A percentile compares a stretch with the other conserved stretches of the same genome.
Conservation (phyloP, 1,139 yeast genomes). For the Blastobotrys serpentis region DNA sequence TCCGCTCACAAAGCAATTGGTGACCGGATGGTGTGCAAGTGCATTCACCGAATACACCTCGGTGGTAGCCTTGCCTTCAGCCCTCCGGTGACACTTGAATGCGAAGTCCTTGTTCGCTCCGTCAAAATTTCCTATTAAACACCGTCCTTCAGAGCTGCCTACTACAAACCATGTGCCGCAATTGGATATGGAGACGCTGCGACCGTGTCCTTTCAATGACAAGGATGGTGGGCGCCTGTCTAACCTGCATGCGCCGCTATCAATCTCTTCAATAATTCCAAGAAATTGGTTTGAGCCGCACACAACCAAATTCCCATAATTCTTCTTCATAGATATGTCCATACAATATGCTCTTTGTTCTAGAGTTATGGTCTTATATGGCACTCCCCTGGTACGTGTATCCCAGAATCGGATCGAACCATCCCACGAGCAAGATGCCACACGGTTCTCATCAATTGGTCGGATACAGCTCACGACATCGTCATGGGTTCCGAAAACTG, state of each 20-base stretch:
- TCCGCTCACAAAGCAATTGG: not conserved
- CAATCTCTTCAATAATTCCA: no score
- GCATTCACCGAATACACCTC: not conserved
- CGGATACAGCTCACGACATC: not conserved
- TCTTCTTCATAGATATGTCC: not conserved
- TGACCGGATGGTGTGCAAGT: not conserved
- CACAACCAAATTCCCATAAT: not conserved
- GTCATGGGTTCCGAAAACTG: not conserved
- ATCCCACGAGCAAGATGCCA: not conserved
- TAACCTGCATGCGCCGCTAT: no score
- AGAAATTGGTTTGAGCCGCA: conserved; percentile 1
- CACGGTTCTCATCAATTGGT: not conserved
- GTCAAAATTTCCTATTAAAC: not conserved
- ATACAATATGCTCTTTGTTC: not conserved
- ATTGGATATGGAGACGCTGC: not conserved
- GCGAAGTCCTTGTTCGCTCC: not conserved
- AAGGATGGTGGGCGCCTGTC: not conserved
- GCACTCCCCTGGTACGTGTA: not conserved
- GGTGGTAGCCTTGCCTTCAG: not conserved
- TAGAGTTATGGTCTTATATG: not conserved
- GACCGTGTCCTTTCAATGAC: not conserved
- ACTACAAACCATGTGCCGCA: not conserved
- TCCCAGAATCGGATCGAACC: not conserved
- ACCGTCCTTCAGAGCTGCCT: not conserved
- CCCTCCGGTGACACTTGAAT: not conserved